Evolutionary conservation across 176 grass and related monocot species (phyloP).

Genomic region (Eragrostis curvula): DNA sequence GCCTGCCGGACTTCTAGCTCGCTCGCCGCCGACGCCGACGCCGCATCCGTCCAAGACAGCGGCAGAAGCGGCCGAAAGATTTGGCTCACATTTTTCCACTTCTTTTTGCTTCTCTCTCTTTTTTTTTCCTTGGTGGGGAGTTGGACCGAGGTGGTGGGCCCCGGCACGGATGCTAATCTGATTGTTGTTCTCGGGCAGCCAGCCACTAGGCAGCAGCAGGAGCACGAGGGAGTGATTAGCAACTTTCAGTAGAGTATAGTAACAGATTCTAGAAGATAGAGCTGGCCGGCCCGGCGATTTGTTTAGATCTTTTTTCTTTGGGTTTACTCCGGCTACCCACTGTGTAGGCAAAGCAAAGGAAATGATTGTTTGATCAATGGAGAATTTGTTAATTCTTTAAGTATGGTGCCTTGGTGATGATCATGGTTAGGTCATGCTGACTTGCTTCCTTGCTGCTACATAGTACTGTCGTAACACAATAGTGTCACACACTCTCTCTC

Average conservation of each 20-base stretch:
- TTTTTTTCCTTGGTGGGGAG: not conserved
- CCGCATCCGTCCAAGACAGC: slow-evolving; percentile 26
- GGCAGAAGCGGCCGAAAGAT: slow-evolving; percentile 1
- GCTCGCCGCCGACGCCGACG: not conserved
- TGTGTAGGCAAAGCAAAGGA: slow-evolving; percentile 33
- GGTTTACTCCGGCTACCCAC: slow-evolving; percentile 28
- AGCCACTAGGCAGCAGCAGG: not conserved
- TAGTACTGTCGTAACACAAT: not conserved
- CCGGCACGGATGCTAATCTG: slow-evolving; percentile 31
- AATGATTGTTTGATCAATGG: slow-evolving; percentile 47
- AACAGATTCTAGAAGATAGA: slow-evolving; percentile 18
- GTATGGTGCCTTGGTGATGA: not conserved
- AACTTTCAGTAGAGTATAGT: not conserved
- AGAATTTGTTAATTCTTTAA: slow-evolving; percentile 55
- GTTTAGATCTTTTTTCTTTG: slow-evolving; percentile 15
- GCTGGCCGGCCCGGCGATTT: slow-evolving; percentile 36
- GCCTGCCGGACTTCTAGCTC: slow-evolving; percentile 49
- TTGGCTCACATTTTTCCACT: slow-evolving; percentile 6
- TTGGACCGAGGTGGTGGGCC: slow-evolving; percentile 15
- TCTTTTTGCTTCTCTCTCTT: not conserved
- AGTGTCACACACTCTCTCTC: not conserved
- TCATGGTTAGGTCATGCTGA: slow-evolving; percentile 38
- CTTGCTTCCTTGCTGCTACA: not conserved
- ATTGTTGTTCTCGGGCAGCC: slow-evolving; percentile 34
- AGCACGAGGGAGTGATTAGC: not conserved